phyloP scores from a whole-genome alignment of 805 yeast genomes.

The Lachancea sp. region DNA sequence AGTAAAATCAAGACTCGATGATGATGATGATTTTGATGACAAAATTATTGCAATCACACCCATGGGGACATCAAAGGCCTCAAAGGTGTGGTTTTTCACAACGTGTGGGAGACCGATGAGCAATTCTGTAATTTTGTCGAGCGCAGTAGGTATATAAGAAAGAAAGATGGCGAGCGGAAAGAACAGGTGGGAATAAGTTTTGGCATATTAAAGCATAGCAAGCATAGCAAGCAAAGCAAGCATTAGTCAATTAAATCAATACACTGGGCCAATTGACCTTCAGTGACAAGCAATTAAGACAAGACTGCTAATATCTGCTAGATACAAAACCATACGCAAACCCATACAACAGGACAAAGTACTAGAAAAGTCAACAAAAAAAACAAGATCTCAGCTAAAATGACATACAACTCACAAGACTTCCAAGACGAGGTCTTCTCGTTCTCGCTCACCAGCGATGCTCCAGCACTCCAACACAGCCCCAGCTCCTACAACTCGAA shows the following conservation, averaged over 20 bases:
- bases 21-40: too few relatives aligned
- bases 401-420: conserved; percentile 4
- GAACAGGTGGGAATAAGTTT: not conserved
- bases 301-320: too few relatives aligned
- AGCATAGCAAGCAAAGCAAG: not conserved
- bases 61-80: not conserved
- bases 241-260: too few relatives aligned
- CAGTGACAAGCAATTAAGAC: too few relatives aligned
- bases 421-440: conserved; percentile 12
- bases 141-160: not conserved
- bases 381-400: not conserved
- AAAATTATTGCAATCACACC: not conserved
- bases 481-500: conserved; percentile 7
- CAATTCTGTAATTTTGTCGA: not conserved
- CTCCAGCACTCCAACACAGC: conserved; percentile 4
- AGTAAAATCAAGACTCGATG: not conserved
- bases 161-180: not conserved
- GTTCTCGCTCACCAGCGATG: conserved; percentile 10
- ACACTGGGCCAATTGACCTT: too few relatives aligned
- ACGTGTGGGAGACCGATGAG: not conserved
- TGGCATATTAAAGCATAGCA: not conserved
- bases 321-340: not conserved
- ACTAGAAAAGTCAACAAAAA: too few relatives aligned
- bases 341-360: not conserved
- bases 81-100: not conserved